A percentile compares a stretch with the other conserved stretches of the same genome.
These are phyloP conservation scores for Xerocomus alliaceus DNA, from an alignment of 1,284 basidiomycete genomes.

Conservation along the genomic window DNA sequence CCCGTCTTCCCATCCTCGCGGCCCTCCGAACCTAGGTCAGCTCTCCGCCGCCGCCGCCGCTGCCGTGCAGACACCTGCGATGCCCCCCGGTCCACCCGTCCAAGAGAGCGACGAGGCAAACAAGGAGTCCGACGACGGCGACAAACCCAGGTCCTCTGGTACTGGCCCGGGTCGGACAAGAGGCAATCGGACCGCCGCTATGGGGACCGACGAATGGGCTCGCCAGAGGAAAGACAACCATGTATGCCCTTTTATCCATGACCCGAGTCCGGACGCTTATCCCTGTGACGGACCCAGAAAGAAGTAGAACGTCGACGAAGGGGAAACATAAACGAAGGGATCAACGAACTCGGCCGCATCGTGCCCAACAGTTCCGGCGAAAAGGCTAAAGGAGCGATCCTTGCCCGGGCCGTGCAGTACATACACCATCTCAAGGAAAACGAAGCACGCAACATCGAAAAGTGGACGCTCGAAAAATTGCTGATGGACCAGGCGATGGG, in stretches of 20 bases:
- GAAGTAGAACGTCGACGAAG: constrained; percentile 94
- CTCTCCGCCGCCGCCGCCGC: constrained; percentile 56
- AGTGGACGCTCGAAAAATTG: constrained; percentile 93
- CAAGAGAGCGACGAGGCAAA: constrained; percentile 46
- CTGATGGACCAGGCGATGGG: constrained; percentile 93
- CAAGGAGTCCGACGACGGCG: constrained; percentile 46
- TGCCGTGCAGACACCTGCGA: constrained; percentile 47
- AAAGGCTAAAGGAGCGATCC: constrained; percentile 88
- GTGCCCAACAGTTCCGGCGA: constrained; percentile 88
- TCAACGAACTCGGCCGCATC: constrained; percentile 88
- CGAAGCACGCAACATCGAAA: constrained; percentile 89
- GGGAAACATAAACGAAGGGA: constrained; percentile 95
- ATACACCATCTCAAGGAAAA: constrained; percentile 91
- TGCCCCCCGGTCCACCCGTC: constrained; percentile 40
- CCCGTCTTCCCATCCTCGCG: constrained; percentile 75
- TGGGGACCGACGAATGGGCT: constrained; percentile 82
- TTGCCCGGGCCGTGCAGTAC: constrained; percentile 85
- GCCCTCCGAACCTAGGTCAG: constrained; percentile 69
- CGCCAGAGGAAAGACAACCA: constrained; percentile 86
- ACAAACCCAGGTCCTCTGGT: constrained; percentile 29
- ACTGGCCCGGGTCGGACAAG: constrained; percentile 49
- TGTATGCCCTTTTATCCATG: constrained; percentile 49
- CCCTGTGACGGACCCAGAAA: constrained; percentile 67
- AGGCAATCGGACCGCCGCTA: constrained; percentile 57
- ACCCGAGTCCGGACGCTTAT: not conserved